Evolutionary conservation across 768 basidiomycete species (phyloP), one percentile per base, ranked within the genome.

Genomic region (Piloderma croceum): DNA sequence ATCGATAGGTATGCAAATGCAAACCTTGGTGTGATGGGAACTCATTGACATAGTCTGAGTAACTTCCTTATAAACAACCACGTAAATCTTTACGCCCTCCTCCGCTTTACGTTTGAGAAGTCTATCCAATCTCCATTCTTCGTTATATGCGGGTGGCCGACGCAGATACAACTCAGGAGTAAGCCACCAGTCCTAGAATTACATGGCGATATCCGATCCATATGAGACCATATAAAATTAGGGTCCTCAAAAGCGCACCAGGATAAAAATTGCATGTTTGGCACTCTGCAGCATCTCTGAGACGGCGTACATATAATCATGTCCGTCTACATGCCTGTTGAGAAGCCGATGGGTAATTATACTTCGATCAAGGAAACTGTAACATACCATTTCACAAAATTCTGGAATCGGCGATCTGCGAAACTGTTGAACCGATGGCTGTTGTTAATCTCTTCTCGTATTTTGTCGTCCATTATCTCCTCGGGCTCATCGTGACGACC

Each of bases 1-100:
- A n/a, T n/a, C n/a, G n/a, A n/a, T n/a, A n/a, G n/a, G n/a, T n/a
- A n/a, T n/a, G n/a, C n/a, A n/a, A n/a, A 6, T 13, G 10, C 60
- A 42, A 21, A 63, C 73, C 64, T 92, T 94, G 42, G 91, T 91
- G 56, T 93, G 90, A 50, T 79, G 76, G 0, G 88, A 90, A 41
- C 76, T 77, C 81, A 94, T 84, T 10, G 71, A 67, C 92, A 96
- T 96, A 1, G 90, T n/a, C n/a, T n/a, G n/a, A n/a, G n/a, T n/a
- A n/a, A n/a, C 85, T 71, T 96, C 93, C 62, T 97, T 98, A 72
- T 97, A 97, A 3, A 97, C 89, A 45, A 91, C 70, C 32, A 98
- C 77, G 61, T 92, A 86, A 31, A 99, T 65, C 60, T 83, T 89
- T 42, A 98, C 96, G 17, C 94, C 96, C 52, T 94, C 67, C 54